A percentile compares a stretch with the other conserved stretches of the same genome.
These are phyloP conservation scores for Penicillium riverlandense DNA, from an alignment of 495 filamentous ascomycete species.

Conservation along the genomic window DNA sequence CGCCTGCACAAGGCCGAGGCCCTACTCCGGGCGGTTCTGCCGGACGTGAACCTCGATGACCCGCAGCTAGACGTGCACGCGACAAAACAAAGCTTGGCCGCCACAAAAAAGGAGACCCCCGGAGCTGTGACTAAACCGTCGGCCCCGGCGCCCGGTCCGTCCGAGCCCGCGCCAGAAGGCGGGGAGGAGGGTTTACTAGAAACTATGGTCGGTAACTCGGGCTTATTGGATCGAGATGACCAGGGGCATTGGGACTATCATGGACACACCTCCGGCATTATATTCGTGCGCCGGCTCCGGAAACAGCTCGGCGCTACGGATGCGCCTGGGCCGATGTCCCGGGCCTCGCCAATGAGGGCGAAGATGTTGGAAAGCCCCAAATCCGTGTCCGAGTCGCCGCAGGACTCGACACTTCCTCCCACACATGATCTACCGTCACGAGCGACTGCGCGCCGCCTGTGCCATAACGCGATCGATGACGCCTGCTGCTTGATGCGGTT, in stretches of 20 bases:
- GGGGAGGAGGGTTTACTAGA: slow-evolving; percentile 75
- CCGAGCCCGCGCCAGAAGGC: slow-evolving; percentile 17
- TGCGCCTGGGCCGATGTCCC: slow-evolving; percentile 39
- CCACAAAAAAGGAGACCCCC: slow-evolving; percentile 17
- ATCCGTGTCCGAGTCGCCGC: slow-evolving; percentile 54
- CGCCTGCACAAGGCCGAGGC: slow-evolving; percentile 79
- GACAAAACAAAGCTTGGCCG: slow-evolving; percentile 37
- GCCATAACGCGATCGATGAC: slow-evolving; percentile 72
- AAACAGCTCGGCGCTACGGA: slow-evolving; percentile 68
- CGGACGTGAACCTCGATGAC: slow-evolving; percentile 78
- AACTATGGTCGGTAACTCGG: slow-evolving; percentile 91
- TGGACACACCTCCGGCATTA: slow-evolving; percentile 84
- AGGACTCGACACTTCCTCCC: slow-evolving; percentile 42
- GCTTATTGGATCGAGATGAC: slow-evolving; percentile 86
- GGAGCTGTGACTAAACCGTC: slow-evolving; percentile 3
- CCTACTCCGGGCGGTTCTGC: slow-evolving; percentile 70
- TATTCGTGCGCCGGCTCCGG: slow-evolving; percentile 77
- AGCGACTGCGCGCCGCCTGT: slow-evolving; percentile 59
- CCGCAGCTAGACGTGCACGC: slow-evolving; percentile 67
- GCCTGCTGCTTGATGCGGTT: slow-evolving; percentile 78
- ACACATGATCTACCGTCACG: slow-evolving; percentile 65
- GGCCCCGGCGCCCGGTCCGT: slow-evolving; percentile 7
- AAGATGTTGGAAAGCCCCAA: slow-evolving; percentile 67
- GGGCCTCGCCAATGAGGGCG: slow-evolving; percentile 24
- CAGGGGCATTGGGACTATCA: slow-evolving; percentile 91